phyloP scores from a whole-genome alignment of 805 yeast species.

The Priceomyces carsonii region DNA sequence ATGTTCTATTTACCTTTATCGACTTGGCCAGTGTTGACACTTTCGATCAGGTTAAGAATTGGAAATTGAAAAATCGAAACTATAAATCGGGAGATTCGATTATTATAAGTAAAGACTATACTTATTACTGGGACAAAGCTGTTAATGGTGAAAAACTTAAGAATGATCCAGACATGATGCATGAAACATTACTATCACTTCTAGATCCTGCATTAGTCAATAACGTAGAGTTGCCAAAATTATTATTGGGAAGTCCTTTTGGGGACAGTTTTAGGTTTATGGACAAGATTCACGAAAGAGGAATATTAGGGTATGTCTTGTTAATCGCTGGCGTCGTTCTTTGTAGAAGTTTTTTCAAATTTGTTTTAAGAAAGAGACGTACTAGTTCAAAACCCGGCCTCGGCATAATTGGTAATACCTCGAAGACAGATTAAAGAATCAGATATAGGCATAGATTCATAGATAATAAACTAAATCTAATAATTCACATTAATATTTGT shows the following conservation, averaged over 20 bases:
- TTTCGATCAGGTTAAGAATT: constrained; percentile 28
- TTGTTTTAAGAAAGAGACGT: constrained; percentile 6
- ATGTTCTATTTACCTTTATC: constrained; percentile 48
- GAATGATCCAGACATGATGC: constrained; percentile 30
- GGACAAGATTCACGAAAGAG: constrained; percentile 46
- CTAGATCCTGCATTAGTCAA: constrained; percentile 32
- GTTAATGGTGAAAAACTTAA: constrained; percentile 36
- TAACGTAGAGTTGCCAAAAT: constrained; percentile 16
- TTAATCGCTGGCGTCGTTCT: constrained; percentile 14
- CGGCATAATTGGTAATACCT: constrained; percentile 23
- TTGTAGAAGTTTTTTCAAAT: constrained; percentile 3
- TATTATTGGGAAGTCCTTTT: constrained; percentile 47
- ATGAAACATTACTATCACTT: constrained; percentile 38
- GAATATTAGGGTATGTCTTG: constrained; percentile 43
- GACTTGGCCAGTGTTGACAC: constrained; percentile 45
- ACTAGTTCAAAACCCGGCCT: constrained; percentile 3
- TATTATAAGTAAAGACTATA: constrained; percentile 48
- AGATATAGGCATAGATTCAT: neutral
- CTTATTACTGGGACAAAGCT: constrained; percentile 31
- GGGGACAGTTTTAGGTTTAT: constrained; percentile 36
- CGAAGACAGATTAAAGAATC: constrained; percentile 18
- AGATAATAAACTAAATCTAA: neutral
- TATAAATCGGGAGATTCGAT: constrained; percentile 57
- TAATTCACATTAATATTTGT: constrained; percentile 17
- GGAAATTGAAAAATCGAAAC: constrained; percentile 36